Evolutionary conservation across 2,329 filamentous ascomycete genomes (phyloP), one percentile per base, ranked within the genome.

Genomic region (Neocucurbitaria cava): DNA sequence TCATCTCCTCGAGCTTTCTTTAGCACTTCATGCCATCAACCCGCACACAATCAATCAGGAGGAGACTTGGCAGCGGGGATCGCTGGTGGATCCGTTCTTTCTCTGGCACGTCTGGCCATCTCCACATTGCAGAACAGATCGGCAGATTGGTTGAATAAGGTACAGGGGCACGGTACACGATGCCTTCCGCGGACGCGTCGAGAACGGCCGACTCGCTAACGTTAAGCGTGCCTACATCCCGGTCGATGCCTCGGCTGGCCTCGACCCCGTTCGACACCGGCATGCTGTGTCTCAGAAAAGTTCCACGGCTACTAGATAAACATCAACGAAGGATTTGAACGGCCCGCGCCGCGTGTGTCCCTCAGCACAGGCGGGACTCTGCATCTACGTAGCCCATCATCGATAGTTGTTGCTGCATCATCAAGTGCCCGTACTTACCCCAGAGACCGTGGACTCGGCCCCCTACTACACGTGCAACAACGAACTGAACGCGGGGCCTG

Each of bases 291-390:
- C 15, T n/a, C n/a, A n/a, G n/a, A n/a, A n/a, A n/a, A n/a, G n/a
- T n/a, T n/a, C 43, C 58, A 48, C 49, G 54, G 49, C 49, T 52
- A 33, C 40, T 59, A 56, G 48, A 31, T 28, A 39, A 5, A 13
- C 5, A 39, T 21, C 5, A 23, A 39, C 18, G 10, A n/a, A 18
- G 35, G 9, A 26, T 30, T 42, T 33, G 24, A 44, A 38, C 62
- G 62, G 62, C 46, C 60, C 62, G 62, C 60, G 38, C 62, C 60
- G 60, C 56, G n/a, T 54, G 56, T 59, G 46, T 47, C 45, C 49
- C 31, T 33, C 21, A 26, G 36, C n/a, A 7, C 20, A 20, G 10
- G 6, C 20, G 18, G 13, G 18, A 39, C 10, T 9, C 38, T 24
- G 42, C 28, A 23, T 13, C 31, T 28, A n/a, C n/a, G n/a, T n/a